Conservation (phyloP, 179 eudicot genomes). For the Beta lomatogona region DNA sequence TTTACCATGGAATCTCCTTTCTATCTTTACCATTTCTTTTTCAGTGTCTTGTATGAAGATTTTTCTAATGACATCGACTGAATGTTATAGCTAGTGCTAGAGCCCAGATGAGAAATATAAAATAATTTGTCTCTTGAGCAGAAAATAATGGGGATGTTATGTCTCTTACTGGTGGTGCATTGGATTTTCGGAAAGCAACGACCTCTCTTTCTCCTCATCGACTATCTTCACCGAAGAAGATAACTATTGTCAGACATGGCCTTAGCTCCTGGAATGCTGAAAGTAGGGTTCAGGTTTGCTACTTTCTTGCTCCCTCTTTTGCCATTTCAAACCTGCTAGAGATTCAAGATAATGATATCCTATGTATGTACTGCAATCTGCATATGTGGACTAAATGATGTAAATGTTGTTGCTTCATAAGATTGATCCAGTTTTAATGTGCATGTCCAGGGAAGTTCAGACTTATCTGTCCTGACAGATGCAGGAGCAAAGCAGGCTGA, state of each 20-base stretch:
- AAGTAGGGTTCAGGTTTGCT: slow-evolving; percentile 65
- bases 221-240: slow-evolving; percentile 60
- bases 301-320: slow-evolving; percentile 1
- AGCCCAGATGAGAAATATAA: neutral
- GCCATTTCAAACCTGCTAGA: neutral
- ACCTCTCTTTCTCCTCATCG: slow-evolving; percentile 51
- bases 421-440: slow-evolving; percentile 1
- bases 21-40: neutral
- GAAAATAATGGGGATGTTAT: slow-evolving; percentile 32
- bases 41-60: neutral
- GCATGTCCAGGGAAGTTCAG: slow-evolving; percentile 61
- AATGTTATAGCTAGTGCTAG: neutral
- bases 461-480: slow-evolving; percentile 57
- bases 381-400: neutral
- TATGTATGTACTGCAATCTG: neutral
- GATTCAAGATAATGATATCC: neutral
- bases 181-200: slow-evolving; percentile 60
- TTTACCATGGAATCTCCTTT: neutral
- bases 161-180: slow-evolving; percentile 69
- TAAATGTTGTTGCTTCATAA: neutral
- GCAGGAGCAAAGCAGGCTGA: slow-evolving; percentile 62
- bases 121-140: neutral
- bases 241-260: slow-evolving; percentile 72
- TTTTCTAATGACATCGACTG: neutral
- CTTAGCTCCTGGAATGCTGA: slow-evolving; percentile 78